Evolutionary conservation across 2,329 filamentous ascomycete species (phyloP).

Genomic region (Cytospora piceicola): DNA sequence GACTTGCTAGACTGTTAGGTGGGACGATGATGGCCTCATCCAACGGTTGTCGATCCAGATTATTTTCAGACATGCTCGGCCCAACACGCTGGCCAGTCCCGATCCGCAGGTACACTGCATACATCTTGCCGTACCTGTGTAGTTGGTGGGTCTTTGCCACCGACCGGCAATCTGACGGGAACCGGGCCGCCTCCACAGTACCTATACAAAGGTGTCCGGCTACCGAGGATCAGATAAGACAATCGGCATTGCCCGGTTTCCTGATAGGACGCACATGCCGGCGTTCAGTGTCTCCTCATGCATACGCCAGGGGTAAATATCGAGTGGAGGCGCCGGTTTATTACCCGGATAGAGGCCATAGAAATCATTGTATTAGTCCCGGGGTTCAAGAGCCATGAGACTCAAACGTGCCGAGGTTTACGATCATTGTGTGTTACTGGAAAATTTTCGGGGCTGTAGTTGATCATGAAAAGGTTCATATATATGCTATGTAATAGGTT

Average conservation of each 20-base stretch:
- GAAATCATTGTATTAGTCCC: not conserved
- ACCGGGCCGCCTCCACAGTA: constrained; percentile 21
- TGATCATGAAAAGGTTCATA: not conserved
- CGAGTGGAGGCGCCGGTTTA: too few species aligned
- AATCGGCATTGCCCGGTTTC: not conserved
- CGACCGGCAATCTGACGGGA: constrained; percentile 20
- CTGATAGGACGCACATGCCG: not conserved
- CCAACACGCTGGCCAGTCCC: constrained; percentile 16
- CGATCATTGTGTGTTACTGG: too few species aligned
- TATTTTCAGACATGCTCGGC: not conserved
- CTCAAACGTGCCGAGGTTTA: not conserved
- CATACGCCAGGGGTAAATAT: not conserved
- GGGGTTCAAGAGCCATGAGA: not conserved
- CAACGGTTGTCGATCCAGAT: constrained; percentile 18
- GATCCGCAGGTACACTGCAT: constrained; percentile 10
- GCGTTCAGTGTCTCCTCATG: not conserved
- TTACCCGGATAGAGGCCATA: not conserved
- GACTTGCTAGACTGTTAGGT: constrained; percentile 7
- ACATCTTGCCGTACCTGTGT: too few species aligned
- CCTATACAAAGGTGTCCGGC: not conserved
- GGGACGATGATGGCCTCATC: constrained; percentile 27
- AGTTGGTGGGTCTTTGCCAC: constrained; percentile 14
- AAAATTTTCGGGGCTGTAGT: too few species aligned
- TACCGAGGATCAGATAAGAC: constrained; percentile 25
- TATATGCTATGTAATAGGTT: not conserved